phyloP scores from a whole-genome alignment of 2,329 filamentous ascomycete genomes.

The Botrytis byssoidea region DNA sequence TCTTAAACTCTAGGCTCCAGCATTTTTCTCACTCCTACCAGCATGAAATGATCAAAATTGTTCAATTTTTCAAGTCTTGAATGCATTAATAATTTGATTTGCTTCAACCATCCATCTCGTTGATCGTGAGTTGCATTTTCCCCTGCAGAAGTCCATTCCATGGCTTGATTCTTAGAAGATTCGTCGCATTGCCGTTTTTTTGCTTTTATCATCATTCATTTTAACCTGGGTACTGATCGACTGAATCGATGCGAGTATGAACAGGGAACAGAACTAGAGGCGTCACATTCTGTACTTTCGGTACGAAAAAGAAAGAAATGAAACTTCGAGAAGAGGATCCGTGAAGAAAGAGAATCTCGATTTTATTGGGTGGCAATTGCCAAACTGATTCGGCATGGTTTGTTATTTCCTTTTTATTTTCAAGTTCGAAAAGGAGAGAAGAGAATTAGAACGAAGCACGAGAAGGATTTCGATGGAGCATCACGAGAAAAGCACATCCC shows the following conservation, averaged over 20 bases:
- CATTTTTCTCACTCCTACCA: slow-evolving; percentile 10
- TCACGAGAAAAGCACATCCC: neutral
- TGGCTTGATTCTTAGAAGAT: neutral
- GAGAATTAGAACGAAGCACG: neutral
- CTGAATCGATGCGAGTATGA: neutral
- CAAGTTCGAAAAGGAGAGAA: neutral
- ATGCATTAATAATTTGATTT: neutral
- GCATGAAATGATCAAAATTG: neutral
- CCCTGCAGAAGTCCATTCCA: slow-evolving; percentile 8
- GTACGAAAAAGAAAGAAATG: slow-evolving; percentile 15
- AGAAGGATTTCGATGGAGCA: neutral
- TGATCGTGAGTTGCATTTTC: slow-evolving; percentile 1
- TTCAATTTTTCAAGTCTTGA: neutral
- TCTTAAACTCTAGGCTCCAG: slow-evolving; percentile 18
- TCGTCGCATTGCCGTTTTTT: neutral
- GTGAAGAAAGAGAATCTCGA: slow-evolving; percentile 1
- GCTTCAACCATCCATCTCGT: neutral
- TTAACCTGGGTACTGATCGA: neutral
- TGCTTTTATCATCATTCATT: neutral
- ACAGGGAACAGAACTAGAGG: slow-evolving; percentile 1
- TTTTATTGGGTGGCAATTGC: neutral
- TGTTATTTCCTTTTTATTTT: slow-evolving; percentile 2
- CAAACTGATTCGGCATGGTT: neutral
- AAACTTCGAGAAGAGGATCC: slow-evolving; percentile 11
- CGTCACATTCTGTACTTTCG: neutral